A percentile compares a stretch with the other conserved stretches of the same genome.
phyloP scores from a whole-genome alignment of 148 eudicot species.

The Nyssa sinensis region DNA sequence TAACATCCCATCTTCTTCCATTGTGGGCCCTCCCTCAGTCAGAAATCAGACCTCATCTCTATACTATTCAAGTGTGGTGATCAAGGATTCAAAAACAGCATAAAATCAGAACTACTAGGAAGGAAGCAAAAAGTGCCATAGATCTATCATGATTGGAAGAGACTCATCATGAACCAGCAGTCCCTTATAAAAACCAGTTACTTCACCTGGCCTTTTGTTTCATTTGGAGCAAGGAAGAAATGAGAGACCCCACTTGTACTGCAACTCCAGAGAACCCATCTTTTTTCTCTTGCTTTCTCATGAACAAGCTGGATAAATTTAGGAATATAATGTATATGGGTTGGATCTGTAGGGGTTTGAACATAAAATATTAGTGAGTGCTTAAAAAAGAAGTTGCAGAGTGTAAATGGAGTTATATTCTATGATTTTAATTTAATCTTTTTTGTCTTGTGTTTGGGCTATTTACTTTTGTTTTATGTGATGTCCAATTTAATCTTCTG shows the following conservation, averaged over 20 bases:
- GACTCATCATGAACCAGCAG: conserved; percentile 5
- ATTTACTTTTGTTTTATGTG: conserved; percentile 43
- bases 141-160: conserved; percentile 8
- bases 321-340: conserved; percentile 47
- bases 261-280: background rate
- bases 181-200: conserved; percentile 9
- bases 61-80: conserved; percentile 9
- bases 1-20: conserved; percentile 33
- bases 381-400: conserved; percentile 31
- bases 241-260: conserved; percentile 13
- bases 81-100: conserved; percentile 13
- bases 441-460: conserved; percentile 22
- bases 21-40: conserved; percentile 34
- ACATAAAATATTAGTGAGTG: conserved; percentile 28
- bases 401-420: conserved; percentile 30
- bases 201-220: conserved; percentile 24
- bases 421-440: conserved; percentile 24
- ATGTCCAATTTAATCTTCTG: conserved; percentile 10
- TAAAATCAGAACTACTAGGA: conserved; percentile 11
- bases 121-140: background rate
- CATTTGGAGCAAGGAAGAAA: conserved; percentile 1
- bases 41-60: conserved; percentile 4
- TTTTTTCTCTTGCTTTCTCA: conserved; percentile 10
- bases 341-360: conserved; percentile 44
- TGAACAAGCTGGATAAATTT: too few relatives aligned